phyloP scores from a whole-genome alignment of 331 rosid species.

The Spiraea crenata region DNA sequence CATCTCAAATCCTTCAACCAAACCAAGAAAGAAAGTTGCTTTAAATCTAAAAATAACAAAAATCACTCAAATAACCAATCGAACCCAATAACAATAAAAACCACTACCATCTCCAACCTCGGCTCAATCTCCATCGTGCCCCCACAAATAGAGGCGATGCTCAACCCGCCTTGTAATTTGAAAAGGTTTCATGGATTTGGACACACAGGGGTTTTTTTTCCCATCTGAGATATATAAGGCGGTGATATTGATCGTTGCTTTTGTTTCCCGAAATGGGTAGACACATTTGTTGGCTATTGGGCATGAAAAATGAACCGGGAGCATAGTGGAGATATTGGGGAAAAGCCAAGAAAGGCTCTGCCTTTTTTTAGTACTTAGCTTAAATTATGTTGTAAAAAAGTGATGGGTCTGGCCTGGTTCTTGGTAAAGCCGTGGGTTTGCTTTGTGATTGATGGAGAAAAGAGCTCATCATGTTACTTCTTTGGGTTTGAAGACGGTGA shows the following conservation, averaged over 20 bases:
- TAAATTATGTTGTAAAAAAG: neutral
- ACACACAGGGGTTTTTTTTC: slow-evolving; percentile 12
- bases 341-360: slow-evolving; percentile 1
- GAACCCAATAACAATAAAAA: no score
- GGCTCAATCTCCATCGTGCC: no score
- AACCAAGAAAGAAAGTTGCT: no score
- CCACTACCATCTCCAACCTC: no score
- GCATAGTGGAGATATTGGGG: neutral
- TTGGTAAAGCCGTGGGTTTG: neutral
- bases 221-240: neutral
- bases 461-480: neutral
- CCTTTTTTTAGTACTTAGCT: neutral
- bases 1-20: no score
- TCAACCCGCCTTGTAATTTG: neutral
- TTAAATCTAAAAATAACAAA: no score
- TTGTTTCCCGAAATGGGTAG: slow-evolving; percentile 10
- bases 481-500: no score
- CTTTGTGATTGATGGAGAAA: neutral
- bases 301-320: slow-evolving; percentile 7
- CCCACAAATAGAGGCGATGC: no score
- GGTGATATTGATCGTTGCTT: slow-evolving; percentile 6
- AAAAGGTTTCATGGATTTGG: slow-evolving; percentile 15
- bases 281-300: neutral
- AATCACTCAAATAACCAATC: no score
- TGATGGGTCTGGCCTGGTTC: neutral